Evolutionary conservation across 148 eudicot genomes (phyloP).

Genomic region (Polygonum aviculare): DNA sequence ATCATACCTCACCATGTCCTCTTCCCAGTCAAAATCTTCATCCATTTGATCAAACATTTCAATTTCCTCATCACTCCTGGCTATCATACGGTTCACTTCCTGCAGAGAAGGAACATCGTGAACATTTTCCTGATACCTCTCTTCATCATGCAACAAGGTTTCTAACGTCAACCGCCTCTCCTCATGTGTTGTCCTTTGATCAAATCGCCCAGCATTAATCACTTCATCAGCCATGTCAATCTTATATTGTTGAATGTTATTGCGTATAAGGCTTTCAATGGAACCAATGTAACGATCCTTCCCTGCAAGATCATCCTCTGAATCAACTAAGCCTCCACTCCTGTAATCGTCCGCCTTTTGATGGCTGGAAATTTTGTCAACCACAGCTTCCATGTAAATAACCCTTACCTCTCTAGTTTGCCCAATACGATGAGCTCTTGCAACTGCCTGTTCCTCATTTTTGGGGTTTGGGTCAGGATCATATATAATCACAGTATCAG

Average conservation of each 20-base stretch:
- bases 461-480: conserved; percentile 99
- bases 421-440: conserved; percentile 97
- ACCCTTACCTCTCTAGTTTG: conserved; percentile 98
- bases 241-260: conserved; percentile 95
- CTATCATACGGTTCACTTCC: conserved; percentile 95
- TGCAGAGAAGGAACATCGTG: conserved; percentile 97
- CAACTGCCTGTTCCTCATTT: conserved; percentile 99
- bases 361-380: conserved; percentile 82
- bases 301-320: conserved; percentile 95
- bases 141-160: conserved; percentile 93
- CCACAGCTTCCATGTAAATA: conserved; percentile 96
- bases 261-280: conserved; percentile 87
- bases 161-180: conserved; percentile 92
- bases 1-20: conserved; percentile 85
- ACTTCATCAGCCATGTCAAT: conserved; percentile 99
- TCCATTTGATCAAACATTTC: conserved; percentile 99
- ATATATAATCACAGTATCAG: conserved; percentile 92
- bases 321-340: conserved; percentile 69
- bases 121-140: conserved; percentile 88
- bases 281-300: conserved; percentile 96
- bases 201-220: conserved; percentile 98
- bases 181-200: conserved; percentile 97
- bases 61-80: conserved; percentile 93
- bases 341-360: conserved; percentile 84
- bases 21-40: conserved; percentile 86